phyloP scores from a whole-genome alignment of 164 flowering plant genomes.

The Kingdonia uniflora region DNA sequence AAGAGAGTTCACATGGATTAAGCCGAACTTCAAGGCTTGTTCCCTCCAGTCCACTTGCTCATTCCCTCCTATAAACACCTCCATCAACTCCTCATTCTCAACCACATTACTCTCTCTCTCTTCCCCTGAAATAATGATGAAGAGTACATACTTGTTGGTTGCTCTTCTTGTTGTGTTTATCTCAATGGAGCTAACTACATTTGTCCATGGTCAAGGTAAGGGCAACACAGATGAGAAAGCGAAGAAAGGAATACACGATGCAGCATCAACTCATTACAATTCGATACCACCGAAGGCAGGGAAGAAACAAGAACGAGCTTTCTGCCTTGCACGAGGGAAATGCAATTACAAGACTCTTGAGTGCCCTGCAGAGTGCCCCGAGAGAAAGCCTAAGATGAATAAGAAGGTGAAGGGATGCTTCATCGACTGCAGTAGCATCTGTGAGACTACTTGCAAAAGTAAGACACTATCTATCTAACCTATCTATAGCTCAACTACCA shows the following conservation, averaged over 20 bases:
- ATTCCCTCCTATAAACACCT: background rate
- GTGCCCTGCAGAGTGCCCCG: slow-evolving; percentile 41
- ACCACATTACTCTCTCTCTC: background rate
- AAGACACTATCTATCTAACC: slow-evolving; percentile 17
- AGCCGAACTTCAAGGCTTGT: slow-evolving; percentile 10
- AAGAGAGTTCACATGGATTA: slow-evolving; percentile 5
- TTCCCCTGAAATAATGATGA: background rate
- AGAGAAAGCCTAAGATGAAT: slow-evolving; percentile 42
- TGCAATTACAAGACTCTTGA: slow-evolving; percentile 27
- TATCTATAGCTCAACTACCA: too few species aligned
- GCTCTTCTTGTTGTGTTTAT: slow-evolving; percentile 9
- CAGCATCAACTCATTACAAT: slow-evolving; percentile 1
- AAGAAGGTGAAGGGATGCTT: slow-evolving; percentile 51
- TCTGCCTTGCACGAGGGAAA: slow-evolving; percentile 21
- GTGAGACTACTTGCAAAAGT: slow-evolving; percentile 58
- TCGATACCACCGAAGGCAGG: background rate
- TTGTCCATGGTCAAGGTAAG: background rate
- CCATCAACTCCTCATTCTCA: background rate
- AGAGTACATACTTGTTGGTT: slow-evolving; percentile 8
- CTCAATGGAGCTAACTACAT: slow-evolving; percentile 6
- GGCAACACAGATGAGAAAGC: background rate
- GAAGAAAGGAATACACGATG: background rate
- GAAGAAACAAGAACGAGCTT: slow-evolving; percentile 2
- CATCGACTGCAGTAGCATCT: slow-evolving; percentile 47
- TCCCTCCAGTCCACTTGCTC: background rate